Conservation (phyloP, 805 yeast species). For the Monosporozyma aquatica region DNA sequence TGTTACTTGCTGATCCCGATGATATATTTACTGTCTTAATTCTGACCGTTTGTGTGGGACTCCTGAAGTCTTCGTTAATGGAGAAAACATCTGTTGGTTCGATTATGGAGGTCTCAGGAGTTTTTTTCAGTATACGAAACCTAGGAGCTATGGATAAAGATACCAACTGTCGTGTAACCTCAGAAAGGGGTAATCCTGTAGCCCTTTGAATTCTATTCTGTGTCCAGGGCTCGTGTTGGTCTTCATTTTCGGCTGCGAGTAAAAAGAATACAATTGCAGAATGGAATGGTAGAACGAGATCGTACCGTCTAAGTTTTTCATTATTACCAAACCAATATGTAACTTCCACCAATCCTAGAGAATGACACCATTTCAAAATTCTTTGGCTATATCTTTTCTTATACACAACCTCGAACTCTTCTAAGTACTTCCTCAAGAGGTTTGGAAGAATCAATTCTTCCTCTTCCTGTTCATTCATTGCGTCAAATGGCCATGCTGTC, state of each 20-base stretch:
- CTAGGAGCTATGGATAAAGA: constrained; percentile 80
- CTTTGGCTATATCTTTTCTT: constrained; percentile 46
- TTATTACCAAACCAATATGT: constrained; percentile 30
- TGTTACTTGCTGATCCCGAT: not conserved
- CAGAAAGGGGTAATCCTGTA: constrained; percentile 66
- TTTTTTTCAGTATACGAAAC: constrained; percentile 63
- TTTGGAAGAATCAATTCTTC: constrained; percentile 36
- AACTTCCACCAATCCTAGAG: constrained; percentile 75
- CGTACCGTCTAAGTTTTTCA: constrained; percentile 35
- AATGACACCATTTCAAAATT: constrained; percentile 67
- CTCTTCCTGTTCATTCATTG: constrained; percentile 21
- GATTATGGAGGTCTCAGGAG: constrained; percentile 67
- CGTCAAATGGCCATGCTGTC: constrained; percentile 59
- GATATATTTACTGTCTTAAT: constrained; percentile 31
- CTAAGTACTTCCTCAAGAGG: constrained; percentile 34
- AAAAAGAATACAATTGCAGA: constrained; percentile 72
- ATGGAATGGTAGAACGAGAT: constrained; percentile 69
- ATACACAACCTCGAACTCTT: constrained; percentile 44
- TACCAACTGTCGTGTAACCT: constrained; percentile 66
- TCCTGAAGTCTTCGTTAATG: constrained; percentile 59
- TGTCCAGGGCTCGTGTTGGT: constrained; percentile 31
- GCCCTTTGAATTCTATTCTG: constrained; percentile 51
- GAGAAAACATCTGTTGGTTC: constrained; percentile 52
- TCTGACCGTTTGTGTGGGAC: constrained; percentile 61
- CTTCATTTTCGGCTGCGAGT: constrained; percentile 47